Conservation (phyloP, 345 rosid genomes). For the Syzygium aromaticum region DNA sequence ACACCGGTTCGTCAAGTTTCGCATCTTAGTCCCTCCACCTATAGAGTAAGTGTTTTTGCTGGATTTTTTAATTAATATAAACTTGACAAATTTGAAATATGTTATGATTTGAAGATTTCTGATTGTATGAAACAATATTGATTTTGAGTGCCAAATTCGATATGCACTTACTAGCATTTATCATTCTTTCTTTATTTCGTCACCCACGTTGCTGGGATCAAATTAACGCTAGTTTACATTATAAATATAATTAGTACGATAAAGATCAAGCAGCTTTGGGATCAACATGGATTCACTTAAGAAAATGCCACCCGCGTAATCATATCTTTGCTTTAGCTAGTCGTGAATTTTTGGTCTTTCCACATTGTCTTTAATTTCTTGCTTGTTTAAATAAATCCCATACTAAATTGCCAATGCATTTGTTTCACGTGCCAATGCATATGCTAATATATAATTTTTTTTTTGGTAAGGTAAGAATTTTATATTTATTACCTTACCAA, state of each 20-base stretch:
- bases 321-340: neutral
- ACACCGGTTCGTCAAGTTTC: neutral
- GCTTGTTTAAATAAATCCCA: neutral
- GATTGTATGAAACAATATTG: too few species aligned
- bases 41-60: neutral
- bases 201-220: neutral
- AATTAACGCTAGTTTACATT: neutral
- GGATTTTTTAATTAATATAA: neutral
- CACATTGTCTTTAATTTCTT: neutral
- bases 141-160: too few species aligned
- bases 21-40: neutral
- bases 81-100: neutral
- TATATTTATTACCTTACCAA: too few species aligned
- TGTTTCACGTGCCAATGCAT: too few species aligned
- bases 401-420: neutral
- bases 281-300: neutral
- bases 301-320: neutral
- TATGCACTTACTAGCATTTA: neutral
- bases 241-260: neutral
- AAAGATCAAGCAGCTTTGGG: neutral
- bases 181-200: neutral
- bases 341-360: neutral
- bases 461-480: too few species aligned
- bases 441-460: too few species aligned
- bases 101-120: neutral